A percentile compares a stretch with the other conserved stretches of the same genome.
phyloP scores from a whole-genome alignment of 495 filamentous ascomycete genomes.

The Hypoxylon intermedium region DNA sequence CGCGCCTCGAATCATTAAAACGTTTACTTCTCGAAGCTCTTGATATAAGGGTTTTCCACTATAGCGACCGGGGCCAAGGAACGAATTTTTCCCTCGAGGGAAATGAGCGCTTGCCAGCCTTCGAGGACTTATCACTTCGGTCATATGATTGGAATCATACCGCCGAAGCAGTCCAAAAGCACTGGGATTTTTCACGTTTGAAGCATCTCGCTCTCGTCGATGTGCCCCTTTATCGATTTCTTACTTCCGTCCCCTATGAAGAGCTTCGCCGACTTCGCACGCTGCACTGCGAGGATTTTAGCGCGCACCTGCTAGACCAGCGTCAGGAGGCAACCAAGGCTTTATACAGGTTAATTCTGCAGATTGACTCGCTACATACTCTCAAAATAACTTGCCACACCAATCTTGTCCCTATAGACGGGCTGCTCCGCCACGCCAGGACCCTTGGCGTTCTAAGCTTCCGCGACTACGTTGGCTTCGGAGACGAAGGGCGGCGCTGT shows the following conservation, averaged over 20 bases:
- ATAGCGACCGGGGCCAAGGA: constrained; percentile 40
- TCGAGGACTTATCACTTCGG: constrained; percentile 39
- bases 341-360: constrained; percentile 31
- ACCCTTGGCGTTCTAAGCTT: constrained; percentile 35
- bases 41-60: constrained; percentile 34
- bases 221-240: constrained; percentile 42
- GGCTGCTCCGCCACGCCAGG: constrained; percentile 29
- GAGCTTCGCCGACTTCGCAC: constrained; percentile 30
- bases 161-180: constrained; percentile 19
- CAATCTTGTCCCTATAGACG: constrained; percentile 30
- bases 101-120: constrained; percentile 42
- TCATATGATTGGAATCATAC: constrained; percentile 47
- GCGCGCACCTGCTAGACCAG: constrained; percentile 22
- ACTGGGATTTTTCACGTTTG: constrained; percentile 46
- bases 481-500: constrained; percentile 33
- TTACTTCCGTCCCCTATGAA: constrained; percentile 31
- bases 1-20: constrained; percentile 36
- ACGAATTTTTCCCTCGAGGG: constrained; percentile 36
- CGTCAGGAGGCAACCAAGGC: constrained; percentile 26
- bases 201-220: constrained; percentile 35
- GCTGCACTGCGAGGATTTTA: constrained; percentile 41
- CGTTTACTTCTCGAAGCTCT: constrained; percentile 34
- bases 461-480: constrained; percentile 40
- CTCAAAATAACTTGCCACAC: constrained; percentile 37
- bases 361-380: constrained; percentile 31